Base-by-base conservation (phyloP, 163 green algal species). In the Scenedesmus sp. region DNA sequence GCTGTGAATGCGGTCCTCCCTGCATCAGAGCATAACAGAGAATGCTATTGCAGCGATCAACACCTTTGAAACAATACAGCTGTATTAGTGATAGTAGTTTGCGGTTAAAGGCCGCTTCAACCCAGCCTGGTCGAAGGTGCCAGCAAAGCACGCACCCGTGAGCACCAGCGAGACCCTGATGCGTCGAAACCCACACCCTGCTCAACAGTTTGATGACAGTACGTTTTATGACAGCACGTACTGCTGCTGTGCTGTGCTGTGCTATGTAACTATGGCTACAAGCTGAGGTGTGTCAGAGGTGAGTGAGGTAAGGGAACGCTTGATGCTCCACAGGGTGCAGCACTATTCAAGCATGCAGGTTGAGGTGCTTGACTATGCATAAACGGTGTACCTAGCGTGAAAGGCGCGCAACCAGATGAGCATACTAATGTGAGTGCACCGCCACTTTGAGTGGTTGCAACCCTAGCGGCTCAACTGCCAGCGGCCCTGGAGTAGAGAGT, bases 391-490 rank as follows among this genome's bases (percentile, higher is more conserved):
- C 49, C 12, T 56, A 2, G 49, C 49, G 15, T 20, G 12, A 56
- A 1, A 56, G 49, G 15, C n/a, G 49, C 15, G 49, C 49, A 56
- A 2, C 0, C 15, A 20, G 49, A 20, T 56, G 12, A 56, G 49
- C 49, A 56, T 56, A 13, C 10, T 56, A 12, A 20, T 56, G n/a
- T n/a, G n/a, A n/a, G n/a, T n/a, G n/a, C n/a, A n/a, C n/a, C n/a
- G n/a, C n/a, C n/a, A n/a, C n/a, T n/a, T n/a, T n/a, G n/a, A n/a
- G n/a, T n/a, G n/a, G n/a, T n/a, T n/a, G n/a, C 9, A 76, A 76
- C 65, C 65, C 65, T 76, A 76, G 65, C 65, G 22, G 59, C 59
- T 72, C 59, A 72, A 72, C 59, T 72, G 59, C 59, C 22, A n/a
- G n/a, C n/a, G n/a, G n/a, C n/a, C 12, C 49, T 56, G 49, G 49